Base-by-base conservation (phyloP, 371 early-diverging fungal genomes). In the Cokeromyces recurvatus region DNA sequence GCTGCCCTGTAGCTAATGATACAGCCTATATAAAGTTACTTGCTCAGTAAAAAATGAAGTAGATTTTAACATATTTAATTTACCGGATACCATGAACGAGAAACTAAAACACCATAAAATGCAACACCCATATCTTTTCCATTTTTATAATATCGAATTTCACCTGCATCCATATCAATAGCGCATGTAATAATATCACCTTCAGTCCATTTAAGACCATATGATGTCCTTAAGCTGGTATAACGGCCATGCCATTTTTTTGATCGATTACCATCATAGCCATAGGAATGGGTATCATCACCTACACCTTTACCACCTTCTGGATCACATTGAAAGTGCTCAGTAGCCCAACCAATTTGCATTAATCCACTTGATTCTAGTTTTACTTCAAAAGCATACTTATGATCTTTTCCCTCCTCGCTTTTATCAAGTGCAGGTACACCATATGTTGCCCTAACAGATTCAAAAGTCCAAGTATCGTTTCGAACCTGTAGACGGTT, bases 301-400 rank as follows among this genome's bases (percentile, higher is more conserved):
- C 88, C 88, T 15, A 90, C 82, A 12, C 88, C 90, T 14, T 65
- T 71, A 14, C 90, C 90, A 6, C 75, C 81, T 51, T 87, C 84
- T 0, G 86, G 74, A 51, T 88, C 82, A 40, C 80, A 79, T 4
- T 45, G 43, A 42, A 74, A 70, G 6, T 66, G 50, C 5, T 59
- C 51, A 2, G 64, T 73, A 0, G 74, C 77, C 90, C 90, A 90
- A 0, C 90, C 90, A 12, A 88, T 54, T 64, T 90, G 90, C 51
- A 87, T 72, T 27, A 90, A 62, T 0, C 86, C 87, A 45, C 61
- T 68, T 0, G 82, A 78, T 2, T 55, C 51, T 10, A 88, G 51
- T 12, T 62, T 57, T 1, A 86, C 70, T 60, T 90, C 87, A 52
- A 67, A 90, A 2, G 71, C 76, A 37, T 65, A 85, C 15, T 55